Evolutionary conservation across 148 eudicot genomes (phyloP).

Genomic region (Vaccinium myrtillus): DNA sequence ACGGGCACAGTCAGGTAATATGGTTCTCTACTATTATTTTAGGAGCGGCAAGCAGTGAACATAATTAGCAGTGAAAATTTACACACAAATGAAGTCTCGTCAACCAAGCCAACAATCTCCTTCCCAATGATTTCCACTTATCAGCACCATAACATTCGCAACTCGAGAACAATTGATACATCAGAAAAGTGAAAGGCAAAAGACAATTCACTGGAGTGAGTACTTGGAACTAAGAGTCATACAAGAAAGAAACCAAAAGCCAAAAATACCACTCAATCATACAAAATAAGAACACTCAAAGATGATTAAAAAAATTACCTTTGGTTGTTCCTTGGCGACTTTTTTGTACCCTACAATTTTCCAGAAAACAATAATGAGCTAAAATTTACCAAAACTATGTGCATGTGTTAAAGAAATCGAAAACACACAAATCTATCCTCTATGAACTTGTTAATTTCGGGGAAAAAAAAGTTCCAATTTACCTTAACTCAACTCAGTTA

Average conservation of each 20-base stretch:
- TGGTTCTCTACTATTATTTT: no score
- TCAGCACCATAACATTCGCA: background rate
- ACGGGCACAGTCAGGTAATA: no score
- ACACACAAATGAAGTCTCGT: no score
- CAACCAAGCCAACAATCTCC: no score
- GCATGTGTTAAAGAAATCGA: background rate
- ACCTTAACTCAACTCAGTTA: background rate
- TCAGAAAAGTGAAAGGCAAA: background rate
- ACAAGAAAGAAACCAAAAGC: background rate
- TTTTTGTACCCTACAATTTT: constrained; percentile 20
- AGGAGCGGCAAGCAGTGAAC: no score
- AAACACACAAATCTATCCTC: background rate
- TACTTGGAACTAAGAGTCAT: background rate
- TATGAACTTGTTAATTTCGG: background rate
- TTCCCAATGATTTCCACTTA: no score
- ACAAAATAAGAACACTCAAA: background rate
- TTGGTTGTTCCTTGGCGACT: constrained; percentile 1
- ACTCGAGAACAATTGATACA: background rate
- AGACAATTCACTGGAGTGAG: background rate
- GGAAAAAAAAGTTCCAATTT: background rate
- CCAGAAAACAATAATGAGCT: constrained; percentile 11
- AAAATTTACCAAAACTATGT: background rate
- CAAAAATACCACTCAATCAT: background rate
- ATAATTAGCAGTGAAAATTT: no score
- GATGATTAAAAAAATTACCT: constrained; percentile 15